Evolutionary conservation across 2,329 filamentous ascomycete species (phyloP), one percentile per base, ranked within the genome.

Genomic region (Fusarium pseudocircinatum): DNA sequence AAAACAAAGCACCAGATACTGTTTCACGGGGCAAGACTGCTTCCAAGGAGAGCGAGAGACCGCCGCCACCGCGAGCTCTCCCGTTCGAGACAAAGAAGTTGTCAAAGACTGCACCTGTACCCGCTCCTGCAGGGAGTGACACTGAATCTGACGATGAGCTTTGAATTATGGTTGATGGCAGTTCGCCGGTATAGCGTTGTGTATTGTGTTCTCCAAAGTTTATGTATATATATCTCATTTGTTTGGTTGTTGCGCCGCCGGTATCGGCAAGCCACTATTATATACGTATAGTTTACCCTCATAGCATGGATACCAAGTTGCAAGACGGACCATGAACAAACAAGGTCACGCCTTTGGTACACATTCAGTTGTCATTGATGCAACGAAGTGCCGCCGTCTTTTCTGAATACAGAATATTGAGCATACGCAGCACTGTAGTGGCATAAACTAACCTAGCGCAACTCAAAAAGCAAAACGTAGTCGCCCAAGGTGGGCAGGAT

Each of bases 61-160:
- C 83, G 20, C 84, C 85, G 6, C 80, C 83, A 0, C 81, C 79
- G 54, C 78, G 85, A 60, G 80, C 74, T 9, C 77, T 89, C 22
- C 87, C 87, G 2, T 88, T 88, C 73, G 79, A 79, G 58, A 81
- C 74, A 39, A 82, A 77, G 60, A 85, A 81, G 52, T 67, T 81
- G 6, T 65, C 81, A 10, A 78, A 72, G 16, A 36, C 76, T 24
- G 63, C 77, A 73, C 46, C 79, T 70, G 47, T 78, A 14, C 70
- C 73, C 15, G 78, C 79, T 11, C 61, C 74, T 26, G 79, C 79
- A 16, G 82, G 77, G 22, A 86, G 84, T 53, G 87, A 89, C 60
- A 87, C 86, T 0, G 86, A 87, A n/a, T 88, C 87, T 2, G 88
- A 89, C 67, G 88, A 89, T 74, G 88, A 90, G 75, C 73, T 89